phyloP scores from a whole-genome alignment of 2,329 filamentous ascomycete genomes.

The Aureobasidium leucospermi region DNA sequence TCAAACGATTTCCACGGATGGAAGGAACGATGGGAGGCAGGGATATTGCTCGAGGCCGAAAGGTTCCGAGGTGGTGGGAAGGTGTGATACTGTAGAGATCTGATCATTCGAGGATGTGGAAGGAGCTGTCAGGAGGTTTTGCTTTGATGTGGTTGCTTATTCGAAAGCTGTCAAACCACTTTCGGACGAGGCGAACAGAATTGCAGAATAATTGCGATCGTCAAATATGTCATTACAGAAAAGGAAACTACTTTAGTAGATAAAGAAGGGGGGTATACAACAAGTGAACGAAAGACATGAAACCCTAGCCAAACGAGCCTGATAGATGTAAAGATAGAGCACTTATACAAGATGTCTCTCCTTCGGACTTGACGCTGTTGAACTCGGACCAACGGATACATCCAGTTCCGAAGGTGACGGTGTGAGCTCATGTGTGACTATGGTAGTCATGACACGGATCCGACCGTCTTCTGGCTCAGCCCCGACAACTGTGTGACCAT shows the following conservation, averaged over 20 bases:
- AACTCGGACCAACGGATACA: not conserved
- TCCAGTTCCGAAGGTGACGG: not conserved
- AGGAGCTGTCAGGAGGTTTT: too few relatives aligned
- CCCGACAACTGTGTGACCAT: not conserved
- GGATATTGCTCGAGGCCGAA: not conserved
- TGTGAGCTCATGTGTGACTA: not conserved
- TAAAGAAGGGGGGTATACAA: not conserved
- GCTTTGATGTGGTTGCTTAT: too few relatives aligned
- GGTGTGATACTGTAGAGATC: too few relatives aligned
- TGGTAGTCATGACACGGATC: conserved; percentile 6
- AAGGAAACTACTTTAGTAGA: not conserved
- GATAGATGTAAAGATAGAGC: not conserved
- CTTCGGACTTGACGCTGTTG: not conserved
- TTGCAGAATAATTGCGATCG: not conserved
- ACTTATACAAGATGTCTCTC: conserved; percentile 3
- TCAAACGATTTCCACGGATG: too few relatives aligned
- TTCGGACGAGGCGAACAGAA: not conserved
- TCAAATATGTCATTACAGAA: not conserved
- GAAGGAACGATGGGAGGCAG: not conserved
- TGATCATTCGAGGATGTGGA: too few relatives aligned
- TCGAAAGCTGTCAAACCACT: not conserved
- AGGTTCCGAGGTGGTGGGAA: not conserved
- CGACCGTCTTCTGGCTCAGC: not conserved
- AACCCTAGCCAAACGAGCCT: not conserved
- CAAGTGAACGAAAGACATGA: not conserved